Percentiles rank a stretch among this genome's conserved stretches.
Conservation (phyloP, 1,284 basidiomycete species). For the Pseudozyma pruni region DNA sequence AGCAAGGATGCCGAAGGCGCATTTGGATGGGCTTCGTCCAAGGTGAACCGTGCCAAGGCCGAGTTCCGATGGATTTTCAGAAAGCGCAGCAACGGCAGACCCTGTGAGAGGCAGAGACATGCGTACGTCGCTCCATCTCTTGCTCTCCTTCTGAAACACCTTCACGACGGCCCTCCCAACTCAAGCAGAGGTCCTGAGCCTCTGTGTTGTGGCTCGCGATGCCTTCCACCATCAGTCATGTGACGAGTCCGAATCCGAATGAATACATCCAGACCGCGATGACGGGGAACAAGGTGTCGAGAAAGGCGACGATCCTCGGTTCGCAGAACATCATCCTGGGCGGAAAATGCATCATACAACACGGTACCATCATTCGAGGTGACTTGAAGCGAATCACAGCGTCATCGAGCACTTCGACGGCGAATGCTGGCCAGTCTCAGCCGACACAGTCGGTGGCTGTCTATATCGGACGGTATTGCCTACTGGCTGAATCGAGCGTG, state of each 20-base stretch:
- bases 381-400: conserved; percentile 76
- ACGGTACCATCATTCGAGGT: conserved; percentile 85
- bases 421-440: conserved; percentile 8
- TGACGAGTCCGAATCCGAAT: conserved; percentile 38
- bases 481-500: conserved; percentile 86
- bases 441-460: conserved; percentile 78
- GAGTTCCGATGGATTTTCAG: conserved; percentile 18
- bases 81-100: not conserved
- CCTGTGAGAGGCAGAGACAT: too few species aligned
- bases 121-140: too few species aligned
- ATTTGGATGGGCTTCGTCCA: conserved; percentile 7
- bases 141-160: conserved; percentile 1
- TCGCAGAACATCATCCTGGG: conserved; percentile 96
- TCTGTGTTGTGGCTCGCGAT: conserved; percentile 4
- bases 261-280: conserved; percentile 70
- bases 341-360: conserved; percentile 95
- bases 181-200: too few species aligned
- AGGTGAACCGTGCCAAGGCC: conserved; percentile 31
- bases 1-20: too few species aligned
- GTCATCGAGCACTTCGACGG: conserved; percentile 79
- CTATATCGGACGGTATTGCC: conserved; percentile 88
- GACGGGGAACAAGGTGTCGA: conserved; percentile 91
- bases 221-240: conserved; percentile 34
- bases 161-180: too few species aligned
- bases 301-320: conserved; percentile 90